Percentiles rank a stretch among this genome's conserved stretches.
Evolutionary conservation across 371 early-diverging fungal species (phyloP).

Genomic region (Rhizopus sp.): DNA sequence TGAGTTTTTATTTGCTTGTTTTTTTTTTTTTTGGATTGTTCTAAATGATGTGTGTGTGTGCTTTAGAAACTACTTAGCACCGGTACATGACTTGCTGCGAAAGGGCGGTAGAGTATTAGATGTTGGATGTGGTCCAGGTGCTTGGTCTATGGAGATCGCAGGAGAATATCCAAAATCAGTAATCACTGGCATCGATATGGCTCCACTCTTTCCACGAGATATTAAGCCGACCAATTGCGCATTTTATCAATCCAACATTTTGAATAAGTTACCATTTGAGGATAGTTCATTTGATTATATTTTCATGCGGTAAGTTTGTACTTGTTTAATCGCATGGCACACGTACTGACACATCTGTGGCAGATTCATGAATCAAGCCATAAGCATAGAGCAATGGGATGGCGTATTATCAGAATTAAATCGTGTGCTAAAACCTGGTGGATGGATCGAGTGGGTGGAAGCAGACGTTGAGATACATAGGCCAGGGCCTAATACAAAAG

Average conservation of each 20-base stretch:
- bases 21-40: background rate
- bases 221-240: slow-evolving; percentile 47
- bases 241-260: slow-evolving; percentile 41
- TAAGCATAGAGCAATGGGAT: slow-evolving; percentile 35
- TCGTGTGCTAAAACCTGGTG: slow-evolving; percentile 49
- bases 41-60: background rate
- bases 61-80: slow-evolving; percentile 50
- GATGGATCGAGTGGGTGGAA: slow-evolving; percentile 50
- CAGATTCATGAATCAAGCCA: slow-evolving; percentile 41
- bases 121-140: slow-evolving; percentile 60
- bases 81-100: slow-evolving; percentile 47
- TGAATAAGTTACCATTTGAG: slow-evolving; percentile 41
- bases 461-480: slow-evolving; percentile 42
- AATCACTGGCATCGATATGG: slow-evolving; percentile 52
- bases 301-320: slow-evolving; percentile 42
- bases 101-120: slow-evolving; percentile 50
- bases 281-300: slow-evolving; percentile 49
- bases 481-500: slow-evolving; percentile 39
- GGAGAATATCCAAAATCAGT: slow-evolving; percentile 58
- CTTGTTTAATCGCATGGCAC: background rate
- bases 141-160: slow-evolving; percentile 65
- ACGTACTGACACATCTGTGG: background rate
- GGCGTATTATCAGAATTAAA: slow-evolving; percentile 30
- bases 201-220: slow-evolving; percentile 40
- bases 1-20: slow-evolving; percentile 17